A percentile compares a stretch with the other conserved stretches of the same genome.
These are phyloP conservation scores for Fusarium haematococcum DNA, from an alignment of 2,329 filamentous ascomycete species.

Conservation along the genomic window DNA sequence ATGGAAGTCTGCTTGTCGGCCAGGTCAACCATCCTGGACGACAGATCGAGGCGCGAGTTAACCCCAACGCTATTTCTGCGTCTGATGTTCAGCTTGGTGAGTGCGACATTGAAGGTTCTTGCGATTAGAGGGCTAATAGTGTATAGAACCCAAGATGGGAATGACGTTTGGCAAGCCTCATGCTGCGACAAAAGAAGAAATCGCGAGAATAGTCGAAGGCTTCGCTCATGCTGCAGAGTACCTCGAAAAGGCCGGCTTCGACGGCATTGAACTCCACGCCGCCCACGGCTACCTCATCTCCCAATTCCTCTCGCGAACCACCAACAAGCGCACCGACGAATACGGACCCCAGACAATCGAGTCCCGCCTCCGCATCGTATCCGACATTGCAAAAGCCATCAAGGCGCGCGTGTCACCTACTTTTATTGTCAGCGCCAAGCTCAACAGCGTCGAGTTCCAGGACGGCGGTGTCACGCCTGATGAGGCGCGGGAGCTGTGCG, in stretches of 20 bases:
- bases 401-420: conserved; percentile 44
- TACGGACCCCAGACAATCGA: conserved; percentile 58
- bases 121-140: not conserved
- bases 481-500: conserved; percentile 62
- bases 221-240: conserved; percentile 74
- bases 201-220: conserved; percentile 67
- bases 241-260: conserved; percentile 70
- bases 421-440: conserved; percentile 65
- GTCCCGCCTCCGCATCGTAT: conserved; percentile 58
- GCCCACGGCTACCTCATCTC: conserved; percentile 66
- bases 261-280: conserved; percentile 64
- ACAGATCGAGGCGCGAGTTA: conserved; percentile 53
- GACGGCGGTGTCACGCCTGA: conserved; percentile 63
- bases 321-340: conserved; percentile 63
- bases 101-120: not conserved
- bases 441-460: conserved; percentile 69
- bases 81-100: conserved; percentile 52
- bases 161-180: conserved; percentile 61
- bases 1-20: conserved; percentile 70
- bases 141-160: conserved; percentile 39
- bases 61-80: conserved; percentile 56
- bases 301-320: conserved; percentile 62
- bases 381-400: conserved; percentile 54
- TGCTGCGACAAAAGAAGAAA: conserved; percentile 65
- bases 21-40: conserved; percentile 65